phyloP scores from a whole-genome alignment of 352 stramenopile species.

The Phytophthora kernoviae region DNA sequence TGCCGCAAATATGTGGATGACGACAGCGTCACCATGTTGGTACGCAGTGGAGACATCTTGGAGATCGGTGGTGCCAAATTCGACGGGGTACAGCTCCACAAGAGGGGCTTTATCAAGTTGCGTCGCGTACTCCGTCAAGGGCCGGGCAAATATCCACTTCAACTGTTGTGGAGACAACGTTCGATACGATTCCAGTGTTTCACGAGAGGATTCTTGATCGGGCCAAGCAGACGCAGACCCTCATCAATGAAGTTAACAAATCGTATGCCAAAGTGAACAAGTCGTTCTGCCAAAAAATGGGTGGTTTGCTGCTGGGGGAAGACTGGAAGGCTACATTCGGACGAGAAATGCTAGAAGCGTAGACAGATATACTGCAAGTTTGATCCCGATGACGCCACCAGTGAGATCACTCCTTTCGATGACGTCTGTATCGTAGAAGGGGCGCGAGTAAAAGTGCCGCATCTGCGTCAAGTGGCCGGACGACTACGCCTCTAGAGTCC shows the following conservation, averaged over 20 bases:
- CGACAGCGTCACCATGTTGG: slow-evolving; percentile 4
- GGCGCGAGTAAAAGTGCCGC: too few species aligned
- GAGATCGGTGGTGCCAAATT: slow-evolving; percentile 14
- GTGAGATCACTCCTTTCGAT: too few species aligned
- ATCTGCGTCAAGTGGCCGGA: too few species aligned
- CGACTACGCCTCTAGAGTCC: too few species aligned
- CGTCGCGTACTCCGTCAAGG: slow-evolving; percentile 10
- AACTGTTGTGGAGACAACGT: slow-evolving; percentile 48
- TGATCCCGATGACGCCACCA: too few species aligned
- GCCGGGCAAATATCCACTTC: slow-evolving; percentile 9
- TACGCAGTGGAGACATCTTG: slow-evolving; percentile 7
- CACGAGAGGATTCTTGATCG: slow-evolving; percentile 46
- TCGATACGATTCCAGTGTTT: slow-evolving; percentile 47
- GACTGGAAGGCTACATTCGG: not conserved
- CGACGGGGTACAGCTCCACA: slow-evolving; percentile 12
- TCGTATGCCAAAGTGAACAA: slow-evolving; percentile 26
- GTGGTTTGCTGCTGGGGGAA: slow-evolving; percentile 14
- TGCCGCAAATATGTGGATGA: slow-evolving; percentile 12
- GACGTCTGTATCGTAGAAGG: too few species aligned
- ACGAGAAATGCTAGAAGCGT: not conserved
- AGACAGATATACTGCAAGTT: too few species aligned
- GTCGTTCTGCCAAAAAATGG: slow-evolving; percentile 27
- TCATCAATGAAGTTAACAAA: slow-evolving; percentile 24
- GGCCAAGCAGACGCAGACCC: slow-evolving; percentile 16
- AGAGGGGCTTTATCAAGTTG: slow-evolving; percentile 27